These are phyloP conservation scores for Nymphaea thermarum DNA, from an alignment of 164 flowering plant species.

Conservation along the genomic window DNA sequence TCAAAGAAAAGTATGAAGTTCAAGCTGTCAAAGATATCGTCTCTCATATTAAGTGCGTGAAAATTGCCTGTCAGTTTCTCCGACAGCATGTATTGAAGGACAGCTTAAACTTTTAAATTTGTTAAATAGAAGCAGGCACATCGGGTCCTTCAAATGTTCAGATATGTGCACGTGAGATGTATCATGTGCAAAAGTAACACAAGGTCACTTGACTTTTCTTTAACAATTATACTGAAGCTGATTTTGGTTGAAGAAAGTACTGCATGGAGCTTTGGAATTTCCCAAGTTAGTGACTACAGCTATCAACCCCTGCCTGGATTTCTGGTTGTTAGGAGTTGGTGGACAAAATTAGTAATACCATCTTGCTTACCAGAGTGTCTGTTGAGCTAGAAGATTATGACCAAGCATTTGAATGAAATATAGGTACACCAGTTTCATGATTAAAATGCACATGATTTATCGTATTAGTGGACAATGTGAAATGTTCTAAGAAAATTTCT, in stretches of 20 bases:
- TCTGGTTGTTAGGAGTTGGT: background rate
- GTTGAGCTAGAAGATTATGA: background rate
- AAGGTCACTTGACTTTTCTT: background rate
- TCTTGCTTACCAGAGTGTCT: background rate
- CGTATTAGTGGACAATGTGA: background rate
- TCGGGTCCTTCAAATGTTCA: background rate
- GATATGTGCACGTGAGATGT: background rate
- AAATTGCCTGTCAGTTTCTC: background rate
- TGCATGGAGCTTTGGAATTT: background rate
- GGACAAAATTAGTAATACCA: too few relatives aligned
- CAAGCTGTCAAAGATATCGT: slow-evolving; percentile 57
- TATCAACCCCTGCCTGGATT: background rate
- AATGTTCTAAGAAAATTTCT: background rate
- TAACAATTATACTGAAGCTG: background rate
- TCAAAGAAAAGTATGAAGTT: slow-evolving; percentile 49
- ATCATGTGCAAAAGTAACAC: background rate
- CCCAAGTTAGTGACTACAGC: background rate
- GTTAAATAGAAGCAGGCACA: background rate
- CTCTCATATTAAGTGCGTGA: slow-evolving; percentile 70
- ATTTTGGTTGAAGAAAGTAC: background rate
- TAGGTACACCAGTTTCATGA: background rate
- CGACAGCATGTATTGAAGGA: background rate
- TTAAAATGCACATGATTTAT: background rate
- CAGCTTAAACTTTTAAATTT: too few relatives aligned
- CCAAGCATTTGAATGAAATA: background rate